Percentiles rank a stretch among this genome's conserved stretches.
Evolutionary conservation across 441 rosid species (phyloP).

Genomic region (Aquilaria agallochum): DNA sequence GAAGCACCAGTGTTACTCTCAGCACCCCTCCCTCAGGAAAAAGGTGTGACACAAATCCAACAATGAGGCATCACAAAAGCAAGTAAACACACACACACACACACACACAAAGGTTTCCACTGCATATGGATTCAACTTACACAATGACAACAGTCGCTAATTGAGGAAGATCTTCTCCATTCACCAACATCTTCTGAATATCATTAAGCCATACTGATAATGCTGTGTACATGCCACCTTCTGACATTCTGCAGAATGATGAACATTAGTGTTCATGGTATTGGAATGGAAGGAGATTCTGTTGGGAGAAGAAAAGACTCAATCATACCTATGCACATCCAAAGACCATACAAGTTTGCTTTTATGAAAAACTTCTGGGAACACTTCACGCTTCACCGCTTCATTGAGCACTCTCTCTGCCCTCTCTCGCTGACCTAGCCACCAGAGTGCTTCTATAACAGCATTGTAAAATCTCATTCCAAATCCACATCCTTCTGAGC

Average conservation of each 20-base stretch:
- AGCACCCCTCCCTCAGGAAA: neutral
- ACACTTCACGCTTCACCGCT: conserved; percentile 80
- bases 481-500: conserved; percentile 84
- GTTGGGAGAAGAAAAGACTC: conserved; percentile 8
- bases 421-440: conserved; percentile 87
- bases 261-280: conserved; percentile 13
- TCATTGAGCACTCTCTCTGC: conserved; percentile 83
- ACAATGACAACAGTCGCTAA: conserved; percentile 76
- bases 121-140: conserved; percentile 43
- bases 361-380: conserved; percentile 83
- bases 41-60: neutral
- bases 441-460: conserved; percentile 94
- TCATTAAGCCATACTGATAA: conserved; percentile 79
- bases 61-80: neutral
- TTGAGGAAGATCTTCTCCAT: conserved; percentile 78
- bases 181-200: conserved; percentile 43
- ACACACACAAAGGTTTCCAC: neutral
- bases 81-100: neutral
- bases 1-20: neutral
- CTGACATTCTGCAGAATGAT: conserved; percentile 72
- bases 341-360: conserved; percentile 88
- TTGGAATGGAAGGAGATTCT: conserved; percentile 9
- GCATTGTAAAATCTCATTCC: conserved; percentile 92
- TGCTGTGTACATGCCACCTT: conserved; percentile 79
- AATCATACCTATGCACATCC: conserved; percentile 77